phyloP scores from a whole-genome alignment of 495 filamentous ascomycete species.

The Parachaetomium inaequale region DNA sequence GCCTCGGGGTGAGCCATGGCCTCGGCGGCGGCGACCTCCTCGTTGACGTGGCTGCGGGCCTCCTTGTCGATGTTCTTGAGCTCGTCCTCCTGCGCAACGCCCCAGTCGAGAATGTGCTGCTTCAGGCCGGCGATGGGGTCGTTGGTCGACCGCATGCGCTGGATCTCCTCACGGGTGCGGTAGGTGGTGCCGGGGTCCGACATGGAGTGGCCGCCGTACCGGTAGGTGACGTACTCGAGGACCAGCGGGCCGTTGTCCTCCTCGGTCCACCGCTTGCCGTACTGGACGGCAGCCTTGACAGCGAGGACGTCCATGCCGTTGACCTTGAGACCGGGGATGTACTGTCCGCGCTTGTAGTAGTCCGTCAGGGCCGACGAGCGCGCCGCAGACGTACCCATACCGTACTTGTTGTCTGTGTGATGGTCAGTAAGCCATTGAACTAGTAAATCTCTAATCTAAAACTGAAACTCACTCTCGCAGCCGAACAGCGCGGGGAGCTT shows the following conservation, averaged over 20 bases:
- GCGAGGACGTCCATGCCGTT: slow-evolving; percentile 99
- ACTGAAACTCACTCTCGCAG: slow-evolving; percentile 81
- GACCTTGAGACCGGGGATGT: slow-evolving; percentile 98
- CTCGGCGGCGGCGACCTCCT: slow-evolving; percentile 88
- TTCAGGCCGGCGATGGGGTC: slow-evolving; percentile 97
- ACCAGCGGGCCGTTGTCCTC: slow-evolving; percentile 87
- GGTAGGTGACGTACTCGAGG: slow-evolving; percentile 98
- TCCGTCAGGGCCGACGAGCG: slow-evolving; percentile 93
- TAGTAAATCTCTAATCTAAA: not conserved
- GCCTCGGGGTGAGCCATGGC: slow-evolving; percentile 74
- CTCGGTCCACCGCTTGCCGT: slow-evolving; percentile 80
- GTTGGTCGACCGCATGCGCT: slow-evolving; percentile 97
- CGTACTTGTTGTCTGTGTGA: slow-evolving; percentile 94
- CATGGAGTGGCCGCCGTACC: slow-evolving; percentile 99
- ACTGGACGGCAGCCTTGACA: slow-evolving; percentile 90
- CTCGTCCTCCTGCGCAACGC: slow-evolving; percentile 88
- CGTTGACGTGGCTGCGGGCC: slow-evolving; percentile 76
- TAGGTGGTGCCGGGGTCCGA: slow-evolving; percentile 98
- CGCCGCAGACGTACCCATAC: slow-evolving; percentile 96
- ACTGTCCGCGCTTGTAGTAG: slow-evolving; percentile 99
- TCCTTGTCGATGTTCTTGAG: slow-evolving; percentile 94
- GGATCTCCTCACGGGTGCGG: slow-evolving; percentile 97
- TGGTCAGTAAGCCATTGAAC: not conserved
- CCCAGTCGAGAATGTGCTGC: slow-evolving; percentile 96
- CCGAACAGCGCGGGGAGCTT: slow-evolving; percentile 91